Conservation (phyloP, 352 stramenopile genomes). For the Globisporangium canariense region DNA sequence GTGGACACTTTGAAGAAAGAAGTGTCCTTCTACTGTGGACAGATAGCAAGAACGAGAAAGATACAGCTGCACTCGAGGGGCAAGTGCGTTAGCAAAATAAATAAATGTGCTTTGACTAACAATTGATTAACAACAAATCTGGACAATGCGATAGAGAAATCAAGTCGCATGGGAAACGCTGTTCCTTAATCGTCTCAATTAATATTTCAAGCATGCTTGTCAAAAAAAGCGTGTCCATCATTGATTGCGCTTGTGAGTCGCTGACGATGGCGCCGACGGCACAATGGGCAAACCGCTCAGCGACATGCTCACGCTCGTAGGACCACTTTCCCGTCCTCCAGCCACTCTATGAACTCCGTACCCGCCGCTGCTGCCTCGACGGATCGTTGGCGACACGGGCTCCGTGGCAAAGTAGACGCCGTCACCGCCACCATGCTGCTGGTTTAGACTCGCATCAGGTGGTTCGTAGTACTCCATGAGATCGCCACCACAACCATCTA, state of each 20-base stretch:
- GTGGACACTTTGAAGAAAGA: slow-evolving; percentile 5
- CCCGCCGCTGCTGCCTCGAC: slow-evolving; percentile 1
- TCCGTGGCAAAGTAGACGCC: slow-evolving; percentile 64
- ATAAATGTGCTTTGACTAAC: background rate
- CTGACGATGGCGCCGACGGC: slow-evolving; percentile 20
- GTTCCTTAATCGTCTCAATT: background rate
- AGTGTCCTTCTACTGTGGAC: background rate
- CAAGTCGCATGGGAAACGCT: background rate
- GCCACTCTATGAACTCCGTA: background rate
- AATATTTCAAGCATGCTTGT: background rate
- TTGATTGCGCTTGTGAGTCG: slow-evolving; percentile 13
- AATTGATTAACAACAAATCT: background rate
- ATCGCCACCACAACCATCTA: background rate
- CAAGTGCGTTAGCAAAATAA: slow-evolving; percentile 5
- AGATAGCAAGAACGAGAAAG: too few species aligned
- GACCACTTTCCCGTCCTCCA: background rate
- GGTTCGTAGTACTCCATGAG: background rate
- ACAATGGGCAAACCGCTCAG: slow-evolving; percentile 48
- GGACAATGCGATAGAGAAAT: background rate
- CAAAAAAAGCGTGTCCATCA: background rate
- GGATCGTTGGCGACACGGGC: slow-evolving; percentile 13
- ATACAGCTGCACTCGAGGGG: slow-evolving; percentile 2
- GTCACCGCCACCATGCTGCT: slow-evolving; percentile 18
- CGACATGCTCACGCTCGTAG: slow-evolving; percentile 44
- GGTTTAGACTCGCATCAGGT: slow-evolving; percentile 15